Evolutionary conservation across 179 eudicot species (phyloP).

Genomic region (Silene coronaria): DNA sequence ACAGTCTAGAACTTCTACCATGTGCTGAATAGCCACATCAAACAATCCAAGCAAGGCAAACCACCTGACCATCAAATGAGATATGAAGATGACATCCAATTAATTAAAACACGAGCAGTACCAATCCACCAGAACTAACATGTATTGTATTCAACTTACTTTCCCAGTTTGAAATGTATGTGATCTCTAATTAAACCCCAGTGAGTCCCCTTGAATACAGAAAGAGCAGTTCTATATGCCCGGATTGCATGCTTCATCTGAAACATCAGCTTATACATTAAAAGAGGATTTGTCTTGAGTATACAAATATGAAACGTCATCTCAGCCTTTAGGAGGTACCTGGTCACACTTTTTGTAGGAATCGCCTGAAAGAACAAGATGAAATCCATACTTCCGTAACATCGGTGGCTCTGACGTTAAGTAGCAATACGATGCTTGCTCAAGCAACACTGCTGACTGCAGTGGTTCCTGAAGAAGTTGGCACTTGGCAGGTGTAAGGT

Average conservation of each 20-base stretch:
- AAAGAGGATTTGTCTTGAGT: background rate
- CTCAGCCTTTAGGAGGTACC: slow-evolving; percentile 36
- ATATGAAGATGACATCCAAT: slow-evolving; percentile 8
- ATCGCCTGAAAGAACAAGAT: slow-evolving; percentile 93
- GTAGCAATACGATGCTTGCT: slow-evolving; percentile 98
- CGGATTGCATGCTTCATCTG: slow-evolving; percentile 94
- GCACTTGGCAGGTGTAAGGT: slow-evolving; percentile 26
- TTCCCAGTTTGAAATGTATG: slow-evolving; percentile 87
- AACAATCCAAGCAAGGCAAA: slow-evolving; percentile 76
- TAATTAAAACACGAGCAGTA: background rate
- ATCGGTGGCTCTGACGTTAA: slow-evolving; percentile 71
- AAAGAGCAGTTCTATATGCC: slow-evolving; percentile 77
- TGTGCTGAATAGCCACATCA: slow-evolving; percentile 80
- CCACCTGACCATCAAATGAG: slow-evolving; percentile 55
- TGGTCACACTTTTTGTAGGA: slow-evolving; percentile 80
- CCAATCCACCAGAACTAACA: background rate
- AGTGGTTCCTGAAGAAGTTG: slow-evolving; percentile 63
- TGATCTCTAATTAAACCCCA: slow-evolving; percentile 91
- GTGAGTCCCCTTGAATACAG: slow-evolving; percentile 70
- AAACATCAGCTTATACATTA: slow-evolving; percentile 17
- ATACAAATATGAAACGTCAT: background rate
- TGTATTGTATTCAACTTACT: slow-evolving; percentile 44
- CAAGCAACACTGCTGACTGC: slow-evolving; percentile 89
- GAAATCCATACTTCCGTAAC: slow-evolving; percentile 96
- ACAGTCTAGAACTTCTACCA: slow-evolving; percentile 82